Evolutionary conservation across 164 flowering plant genomes (phyloP).

Genomic region (Nelumbo lutea): DNA sequence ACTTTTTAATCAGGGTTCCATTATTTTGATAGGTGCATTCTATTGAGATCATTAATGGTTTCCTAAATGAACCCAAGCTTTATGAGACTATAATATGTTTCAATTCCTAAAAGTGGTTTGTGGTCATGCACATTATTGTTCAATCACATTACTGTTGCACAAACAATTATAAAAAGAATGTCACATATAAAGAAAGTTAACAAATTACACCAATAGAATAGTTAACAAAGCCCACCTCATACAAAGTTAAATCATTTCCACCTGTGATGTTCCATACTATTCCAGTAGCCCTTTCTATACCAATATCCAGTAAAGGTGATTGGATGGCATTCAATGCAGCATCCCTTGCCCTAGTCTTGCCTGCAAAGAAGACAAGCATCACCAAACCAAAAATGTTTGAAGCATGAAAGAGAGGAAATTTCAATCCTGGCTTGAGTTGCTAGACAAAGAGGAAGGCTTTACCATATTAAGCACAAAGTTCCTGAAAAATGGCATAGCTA

Average conservation of each 20-base stretch:
- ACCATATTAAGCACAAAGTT: background rate
- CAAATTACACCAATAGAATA: background rate
- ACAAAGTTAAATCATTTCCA: slow-evolving; percentile 76
- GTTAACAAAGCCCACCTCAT: slow-evolving; percentile 46
- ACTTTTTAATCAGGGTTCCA: no score
- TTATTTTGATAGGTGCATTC: background rate
- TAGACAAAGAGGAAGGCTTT: background rate
- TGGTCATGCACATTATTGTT: background rate
- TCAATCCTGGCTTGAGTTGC: background rate
- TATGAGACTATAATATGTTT: background rate
- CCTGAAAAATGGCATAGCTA: background rate
- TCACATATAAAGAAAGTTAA: background rate
- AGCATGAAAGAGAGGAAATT: background rate
- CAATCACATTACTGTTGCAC: background rate
- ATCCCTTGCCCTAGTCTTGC: slow-evolving; percentile 91
- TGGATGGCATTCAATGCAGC: slow-evolving; percentile 91
- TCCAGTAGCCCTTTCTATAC: slow-evolving; percentile 90
- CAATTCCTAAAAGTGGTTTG: background rate
- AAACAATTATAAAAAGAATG: background rate
- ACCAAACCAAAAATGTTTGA: background rate
- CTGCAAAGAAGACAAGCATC: slow-evolving; percentile 28
- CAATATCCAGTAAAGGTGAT: slow-evolving; percentile 78
- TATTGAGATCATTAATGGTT: background rate
- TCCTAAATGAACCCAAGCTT: background rate
- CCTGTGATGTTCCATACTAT: slow-evolving; percentile 94